phyloP scores from a whole-genome alignment of 2,329 filamentous ascomycete species.

The Plenodomus tracheiphilus region DNA sequence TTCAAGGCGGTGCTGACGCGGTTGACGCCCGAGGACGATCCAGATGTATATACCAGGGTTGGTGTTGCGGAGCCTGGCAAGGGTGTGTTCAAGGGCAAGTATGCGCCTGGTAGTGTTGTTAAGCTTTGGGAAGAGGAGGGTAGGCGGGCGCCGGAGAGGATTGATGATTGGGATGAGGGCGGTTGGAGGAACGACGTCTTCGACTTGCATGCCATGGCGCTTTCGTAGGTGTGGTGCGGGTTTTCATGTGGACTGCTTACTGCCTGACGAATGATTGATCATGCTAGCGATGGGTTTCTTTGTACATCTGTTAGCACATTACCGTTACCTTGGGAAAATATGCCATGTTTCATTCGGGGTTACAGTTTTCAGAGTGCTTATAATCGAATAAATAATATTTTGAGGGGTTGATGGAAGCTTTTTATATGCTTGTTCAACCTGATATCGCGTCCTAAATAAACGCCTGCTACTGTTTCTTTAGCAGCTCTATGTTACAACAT shows the following conservation, averaged over 20 bases:
- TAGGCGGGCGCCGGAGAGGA: conserved; percentile 67
- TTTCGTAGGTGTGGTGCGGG: conserved; percentile 8
- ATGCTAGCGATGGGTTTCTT: too few relatives aligned
- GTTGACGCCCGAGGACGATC: conserved; percentile 70
- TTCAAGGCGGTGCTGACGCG: conserved; percentile 79
- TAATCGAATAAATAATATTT: neutral
- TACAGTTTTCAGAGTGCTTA: neutral
- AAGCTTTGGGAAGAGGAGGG: conserved; percentile 89
- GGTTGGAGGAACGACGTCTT: conserved; percentile 91
- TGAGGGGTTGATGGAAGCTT: neutral
- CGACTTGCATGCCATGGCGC: conserved; percentile 51
- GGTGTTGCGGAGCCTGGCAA: conserved; percentile 66
- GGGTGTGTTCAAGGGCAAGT: conserved; percentile 78
- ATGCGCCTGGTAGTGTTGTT: conserved; percentile 86
- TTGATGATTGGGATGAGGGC: conserved; percentile 71
- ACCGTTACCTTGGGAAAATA: neutral
- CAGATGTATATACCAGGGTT: conserved; percentile 74
- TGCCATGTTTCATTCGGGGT: neutral
- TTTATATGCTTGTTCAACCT: neutral
- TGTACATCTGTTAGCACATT: neutral
- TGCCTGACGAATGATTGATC: too few relatives aligned
- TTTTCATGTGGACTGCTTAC: neutral
- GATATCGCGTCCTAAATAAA: neutral
- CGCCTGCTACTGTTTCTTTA: neutral
- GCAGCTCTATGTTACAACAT: conserved; percentile 5